Percentiles rank a stretch among this genome's conserved stretches.
phyloP scores from a whole-genome alignment of 73 alveolate species.

The Uronychia setigera region DNA sequence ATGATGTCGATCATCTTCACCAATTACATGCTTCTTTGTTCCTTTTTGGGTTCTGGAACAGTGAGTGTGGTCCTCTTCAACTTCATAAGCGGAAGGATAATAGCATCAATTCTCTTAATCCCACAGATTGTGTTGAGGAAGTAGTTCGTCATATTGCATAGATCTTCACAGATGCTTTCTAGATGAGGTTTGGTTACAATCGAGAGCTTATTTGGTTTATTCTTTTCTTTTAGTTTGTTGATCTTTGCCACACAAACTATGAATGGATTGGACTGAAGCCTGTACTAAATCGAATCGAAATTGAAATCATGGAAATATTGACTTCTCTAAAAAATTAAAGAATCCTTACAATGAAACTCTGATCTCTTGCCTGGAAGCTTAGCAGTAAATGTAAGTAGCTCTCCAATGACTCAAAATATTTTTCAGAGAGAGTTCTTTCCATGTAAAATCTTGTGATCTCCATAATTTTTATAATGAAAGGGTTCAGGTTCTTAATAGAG shows the following conservation, averaged over 20 bases:
- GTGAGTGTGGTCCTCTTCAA: conserved; percentile 33
- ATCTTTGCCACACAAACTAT: conserved; percentile 41
- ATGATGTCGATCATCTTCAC: conserved; percentile 27
- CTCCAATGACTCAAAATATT: conserved; percentile 25
- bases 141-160: background rate
- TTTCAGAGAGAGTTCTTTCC: conserved; percentile 37
- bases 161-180: background rate
- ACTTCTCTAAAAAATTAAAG: background rate
- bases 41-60: conserved; percentile 27
- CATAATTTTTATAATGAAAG: conserved; percentile 28
- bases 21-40: conserved; percentile 4
- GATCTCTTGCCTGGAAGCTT: conserved; percentile 27
- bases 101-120: conserved; percentile 42
- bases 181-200: background rate
- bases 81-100: conserved; percentile 34
- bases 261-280: conserved; percentile 23
- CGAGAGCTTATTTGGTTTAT: background rate
- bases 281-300: background rate
- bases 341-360: conserved; percentile 4
- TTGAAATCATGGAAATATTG: background rate
- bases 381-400: conserved; percentile 33
- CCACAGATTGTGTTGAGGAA: conserved; percentile 29
- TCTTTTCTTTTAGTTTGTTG: conserved; percentile 27
- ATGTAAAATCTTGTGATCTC: conserved; percentile 30
- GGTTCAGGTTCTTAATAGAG: conserved; percentile 33